Conservation (phyloP, 108 stramenopile genomes). For the Parmales sp. region DNA sequence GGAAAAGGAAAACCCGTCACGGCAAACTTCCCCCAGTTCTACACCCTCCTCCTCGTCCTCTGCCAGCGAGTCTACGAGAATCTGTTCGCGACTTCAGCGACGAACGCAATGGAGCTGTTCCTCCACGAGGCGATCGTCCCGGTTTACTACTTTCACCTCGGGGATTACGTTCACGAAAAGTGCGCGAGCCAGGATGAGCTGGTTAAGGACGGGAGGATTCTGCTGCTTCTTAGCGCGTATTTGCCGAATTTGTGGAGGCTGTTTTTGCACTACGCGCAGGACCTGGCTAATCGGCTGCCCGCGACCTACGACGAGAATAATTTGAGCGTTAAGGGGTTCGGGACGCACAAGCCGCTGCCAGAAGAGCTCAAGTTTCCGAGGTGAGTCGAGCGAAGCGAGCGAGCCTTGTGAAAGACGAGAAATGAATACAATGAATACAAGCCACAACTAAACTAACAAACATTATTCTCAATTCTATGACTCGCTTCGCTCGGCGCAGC, state of each 20-base stretch:
- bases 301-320: background rate
- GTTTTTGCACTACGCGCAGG: conserved; percentile 8
- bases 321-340: background rate
- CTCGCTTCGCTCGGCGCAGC: no score
- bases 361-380: background rate
- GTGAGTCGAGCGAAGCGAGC: no score
- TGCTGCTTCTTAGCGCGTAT: background rate
- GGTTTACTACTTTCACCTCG: conserved; percentile 7
- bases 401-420: no score
- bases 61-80: background rate
- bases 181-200: background rate
- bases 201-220: conserved; percentile 11
- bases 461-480: no score
- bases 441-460: no score
- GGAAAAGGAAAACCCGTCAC: background rate
- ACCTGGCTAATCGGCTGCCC: background rate
- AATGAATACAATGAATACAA: no score
- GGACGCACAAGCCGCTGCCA: background rate
- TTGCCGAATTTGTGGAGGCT: conserved; percentile 5
- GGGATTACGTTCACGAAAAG: background rate
- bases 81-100: background rate
- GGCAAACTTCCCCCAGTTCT: conserved; percentile 11
- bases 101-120: conserved; percentile 8
- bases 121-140: conserved; percentile 10
- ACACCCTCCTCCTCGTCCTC: background rate